phyloP scores from a whole-genome alignment of 106 monocot species.

The Acorus calamus region DNA sequence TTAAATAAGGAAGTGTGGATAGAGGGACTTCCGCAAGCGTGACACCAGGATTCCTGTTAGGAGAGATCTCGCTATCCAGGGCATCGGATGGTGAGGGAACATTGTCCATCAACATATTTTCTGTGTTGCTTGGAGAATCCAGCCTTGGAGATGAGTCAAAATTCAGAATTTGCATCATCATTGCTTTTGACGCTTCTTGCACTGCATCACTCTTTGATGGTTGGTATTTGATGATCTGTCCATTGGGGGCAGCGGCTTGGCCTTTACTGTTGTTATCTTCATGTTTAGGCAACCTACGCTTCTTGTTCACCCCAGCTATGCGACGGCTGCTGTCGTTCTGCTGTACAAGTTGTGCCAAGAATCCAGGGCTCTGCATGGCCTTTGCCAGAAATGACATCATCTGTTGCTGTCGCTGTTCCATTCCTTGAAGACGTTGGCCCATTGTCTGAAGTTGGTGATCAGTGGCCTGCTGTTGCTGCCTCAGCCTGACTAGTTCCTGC shows the following conservation, averaged over 20 bases:
- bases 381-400: too few species aligned
- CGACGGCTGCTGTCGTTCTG: not conserved
- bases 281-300: slow-evolving; percentile 42
- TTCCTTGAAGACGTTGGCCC: slow-evolving; percentile 35
- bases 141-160: slow-evolving; percentile 1
- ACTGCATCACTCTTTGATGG: slow-evolving; percentile 14
- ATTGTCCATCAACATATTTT: slow-evolving; percentile 8
- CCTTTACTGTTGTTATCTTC: not conserved
- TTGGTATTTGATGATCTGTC: slow-evolving; percentile 25
- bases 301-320: slow-evolving; percentile 22
- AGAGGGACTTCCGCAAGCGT: slow-evolving; percentile 18
- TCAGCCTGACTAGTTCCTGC: slow-evolving; percentile 45
- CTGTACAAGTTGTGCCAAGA: too few species aligned
- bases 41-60: slow-evolving; percentile 6
- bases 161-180: slow-evolving; percentile 18
- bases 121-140: slow-evolving; percentile 2
- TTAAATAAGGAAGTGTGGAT: slow-evolving; percentile 2
- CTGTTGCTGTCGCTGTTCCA: slow-evolving; percentile 38
- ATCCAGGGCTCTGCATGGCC: too few species aligned
- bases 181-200: not conserved
- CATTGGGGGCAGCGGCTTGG: slow-evolving; percentile 8
- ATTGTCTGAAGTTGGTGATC: slow-evolving; percentile 38
- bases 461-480: slow-evolving; percentile 46
- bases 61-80: not conserved
- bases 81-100: not conserved